phyloP scores from a whole-genome alignment of 2,329 filamentous ascomycete genomes.

The Fusarium vanettenii region DNA sequence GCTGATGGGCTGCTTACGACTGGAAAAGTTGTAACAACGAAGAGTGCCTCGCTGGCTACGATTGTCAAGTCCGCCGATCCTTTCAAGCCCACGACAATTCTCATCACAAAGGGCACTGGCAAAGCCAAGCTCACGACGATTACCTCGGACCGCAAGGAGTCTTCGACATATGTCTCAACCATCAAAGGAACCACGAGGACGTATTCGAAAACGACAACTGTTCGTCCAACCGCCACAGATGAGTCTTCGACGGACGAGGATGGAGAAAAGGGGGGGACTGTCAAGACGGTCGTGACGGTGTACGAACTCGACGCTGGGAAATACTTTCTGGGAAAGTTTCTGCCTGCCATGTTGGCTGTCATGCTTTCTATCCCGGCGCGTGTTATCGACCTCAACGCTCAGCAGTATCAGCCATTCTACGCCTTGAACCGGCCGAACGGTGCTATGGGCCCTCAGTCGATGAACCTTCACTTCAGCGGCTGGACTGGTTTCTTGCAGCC shows the following conservation, averaged over 20 bases:
- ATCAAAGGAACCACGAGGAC: slow-evolving; percentile 35
- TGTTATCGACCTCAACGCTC: slow-evolving; percentile 57
- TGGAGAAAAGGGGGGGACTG: slow-evolving; percentile 9
- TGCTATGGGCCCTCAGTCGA: slow-evolving; percentile 53
- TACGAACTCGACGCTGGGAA: slow-evolving; percentile 33
- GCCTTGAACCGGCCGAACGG: slow-evolving; percentile 54
- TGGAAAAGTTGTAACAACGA: slow-evolving; percentile 24
- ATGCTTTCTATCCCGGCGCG: slow-evolving; percentile 55
- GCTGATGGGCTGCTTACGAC: slow-evolving; percentile 25
- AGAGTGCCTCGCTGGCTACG: slow-evolving; percentile 21
- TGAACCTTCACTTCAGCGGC: slow-evolving; percentile 56
- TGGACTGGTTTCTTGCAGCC: slow-evolving; percentile 51
- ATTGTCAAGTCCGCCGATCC: slow-evolving; percentile 18
- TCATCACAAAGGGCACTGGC: slow-evolving; percentile 18
- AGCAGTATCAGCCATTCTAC: slow-evolving; percentile 59
- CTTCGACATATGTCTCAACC: slow-evolving; percentile 35
- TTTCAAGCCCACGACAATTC: slow-evolving; percentile 27
- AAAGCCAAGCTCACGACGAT: slow-evolving; percentile 31
- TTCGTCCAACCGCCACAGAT: slow-evolving; percentile 24
- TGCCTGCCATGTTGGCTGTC: slow-evolving; percentile 55
- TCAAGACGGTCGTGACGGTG: slow-evolving; percentile 25
- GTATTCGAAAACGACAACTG: slow-evolving; percentile 23
- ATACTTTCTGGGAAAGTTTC: slow-evolving; percentile 57
- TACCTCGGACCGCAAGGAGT: slow-evolving; percentile 29
- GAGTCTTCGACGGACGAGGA: not conserved